Evolutionary conservation across 345 rosid genomes (phyloP), one percentile per base, ranked within the genome.

Genomic region (Hibiscus trionum): DNA sequence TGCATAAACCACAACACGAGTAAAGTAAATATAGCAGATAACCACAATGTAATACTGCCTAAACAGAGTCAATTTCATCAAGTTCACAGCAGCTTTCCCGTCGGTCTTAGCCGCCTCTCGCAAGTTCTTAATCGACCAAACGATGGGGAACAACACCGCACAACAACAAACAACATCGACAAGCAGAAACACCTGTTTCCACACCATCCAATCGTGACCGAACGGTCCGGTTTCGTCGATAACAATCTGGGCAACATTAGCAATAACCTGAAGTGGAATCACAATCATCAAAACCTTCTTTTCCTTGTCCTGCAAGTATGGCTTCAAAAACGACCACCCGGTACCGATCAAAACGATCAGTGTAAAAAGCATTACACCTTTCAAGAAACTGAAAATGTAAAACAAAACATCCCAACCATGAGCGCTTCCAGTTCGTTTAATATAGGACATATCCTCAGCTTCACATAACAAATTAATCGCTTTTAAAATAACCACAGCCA

Each of bases 401-500:
- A 95, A 95, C 81, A 92, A 50, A 55, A 95, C 92, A 77, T 95
- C 99, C 99, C 99, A 91, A 0, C 97, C 99, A 29, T 90, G 99
- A 0, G 97, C 99, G 24, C 82, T 84, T n/a, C 99, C 97, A 0
- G 93, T 91, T 64, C 84, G 88, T 89, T 95, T 95, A 33, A 95
- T 88, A 49, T 88, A 84, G 0, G 93, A 86, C 61, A 90, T 95
- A 57, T 95, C 99, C 87, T 95, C 99, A 0, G 97, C 97, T 73
- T 95, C 99, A 39, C 90, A 91, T 0, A 92, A 46, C 4, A 95
- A 71, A 63, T 95, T 90, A 77, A 88, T 7, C 0, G 96, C 89
- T 76, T 95, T 95, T 65, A 95, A 15, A 3, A 89, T 27, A 60
- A 90, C 87, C 6, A 95, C 97, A 4, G 89, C 91, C 24, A 95